Conservation (phyloP, 306 rosid species). For the Senna tora region DNA sequence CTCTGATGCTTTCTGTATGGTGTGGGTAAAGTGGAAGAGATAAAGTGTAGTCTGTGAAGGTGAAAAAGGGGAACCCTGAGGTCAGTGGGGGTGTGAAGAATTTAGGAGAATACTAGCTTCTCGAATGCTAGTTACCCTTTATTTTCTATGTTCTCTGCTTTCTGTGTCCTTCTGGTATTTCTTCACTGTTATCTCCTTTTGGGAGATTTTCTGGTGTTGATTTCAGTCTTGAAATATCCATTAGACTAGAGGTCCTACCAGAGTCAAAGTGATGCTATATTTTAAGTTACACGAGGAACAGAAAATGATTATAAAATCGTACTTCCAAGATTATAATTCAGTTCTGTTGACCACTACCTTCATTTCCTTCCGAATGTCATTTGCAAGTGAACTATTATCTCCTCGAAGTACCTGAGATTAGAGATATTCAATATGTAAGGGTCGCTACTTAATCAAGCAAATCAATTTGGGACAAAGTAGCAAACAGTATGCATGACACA, state of each 20-base stretch:
- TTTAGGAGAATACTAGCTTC: no score
- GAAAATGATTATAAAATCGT: slow-evolving; percentile 26
- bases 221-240: slow-evolving; percentile 12
- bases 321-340: background rate
- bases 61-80: no score
- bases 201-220: background rate
- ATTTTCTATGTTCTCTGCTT: no score
- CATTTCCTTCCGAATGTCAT: slow-evolving; percentile 99
- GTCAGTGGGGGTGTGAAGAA: no score
- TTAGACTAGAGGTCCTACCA: background rate
- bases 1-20: no score
- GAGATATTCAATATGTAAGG: slow-evolving; percentile 38
- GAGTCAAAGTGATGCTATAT: no score
- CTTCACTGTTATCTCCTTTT: no score
- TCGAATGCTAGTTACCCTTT: no score
- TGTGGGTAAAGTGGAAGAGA: no score
- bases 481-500: slow-evolving; percentile 6
- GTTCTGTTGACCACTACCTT: slow-evolving; percentile 59
- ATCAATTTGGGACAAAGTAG: background rate
- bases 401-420: slow-evolving; percentile 85
- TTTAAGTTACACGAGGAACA: background rate
- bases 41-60: no score
- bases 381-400: slow-evolving; percentile 94
- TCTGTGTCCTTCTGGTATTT: no score
- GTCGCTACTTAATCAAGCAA: background rate